Percentiles rank a stretch among this genome's conserved stretches.
Evolutionary conservation across 2,329 filamentous ascomycete genomes (phyloP).

Genomic region (Parafenestella ontariensis): DNA sequence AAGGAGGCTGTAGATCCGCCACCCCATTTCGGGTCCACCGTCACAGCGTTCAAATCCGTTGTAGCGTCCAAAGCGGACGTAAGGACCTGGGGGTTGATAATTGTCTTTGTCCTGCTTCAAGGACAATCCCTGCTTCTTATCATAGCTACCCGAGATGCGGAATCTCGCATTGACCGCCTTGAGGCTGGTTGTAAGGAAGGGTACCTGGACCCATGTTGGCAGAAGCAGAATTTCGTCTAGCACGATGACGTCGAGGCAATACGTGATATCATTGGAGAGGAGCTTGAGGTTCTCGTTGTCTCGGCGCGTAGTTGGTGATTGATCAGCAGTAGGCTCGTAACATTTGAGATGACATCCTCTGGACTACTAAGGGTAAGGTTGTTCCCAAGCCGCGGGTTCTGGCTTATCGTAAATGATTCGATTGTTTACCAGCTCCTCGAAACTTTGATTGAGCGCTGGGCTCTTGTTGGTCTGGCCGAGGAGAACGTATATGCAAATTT

Average conservation of each 20-base stretch:
- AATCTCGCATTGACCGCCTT: constrained; percentile 15
- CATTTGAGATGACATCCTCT: neutral
- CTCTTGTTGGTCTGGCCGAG: constrained; percentile 1
- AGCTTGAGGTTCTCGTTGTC: constrained; percentile 6
- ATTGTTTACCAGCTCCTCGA: constrained; percentile 2
- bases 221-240: constrained; percentile 19
- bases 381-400: neutral
- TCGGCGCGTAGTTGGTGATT: constrained; percentile 20
- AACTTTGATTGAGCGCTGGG: constrained; percentile 5
- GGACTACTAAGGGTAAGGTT: constrained; percentile 3
- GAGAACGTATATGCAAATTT: constrained; percentile 19
- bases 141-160: constrained; percentile 13
- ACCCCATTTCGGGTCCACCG: constrained; percentile 10
- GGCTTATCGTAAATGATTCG: constrained; percentile 1
- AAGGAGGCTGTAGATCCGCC: constrained; percentile 22
- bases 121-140: neutral
- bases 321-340: constrained; percentile 12
- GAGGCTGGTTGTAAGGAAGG: constrained; percentile 9
- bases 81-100: neutral
- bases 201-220: constrained; percentile 21
- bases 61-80: constrained; percentile 1
- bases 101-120: neutral
- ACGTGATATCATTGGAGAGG: neutral
- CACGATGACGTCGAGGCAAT: constrained; percentile 20
- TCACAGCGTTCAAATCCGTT: constrained; percentile 7